A percentile compares a stretch with the other conserved stretches of the same genome.
These are phyloP conservation scores for Golubevia sp. DNA, from an alignment of 1,284 basidiomycete genomes.

Conservation along the genomic window DNA sequence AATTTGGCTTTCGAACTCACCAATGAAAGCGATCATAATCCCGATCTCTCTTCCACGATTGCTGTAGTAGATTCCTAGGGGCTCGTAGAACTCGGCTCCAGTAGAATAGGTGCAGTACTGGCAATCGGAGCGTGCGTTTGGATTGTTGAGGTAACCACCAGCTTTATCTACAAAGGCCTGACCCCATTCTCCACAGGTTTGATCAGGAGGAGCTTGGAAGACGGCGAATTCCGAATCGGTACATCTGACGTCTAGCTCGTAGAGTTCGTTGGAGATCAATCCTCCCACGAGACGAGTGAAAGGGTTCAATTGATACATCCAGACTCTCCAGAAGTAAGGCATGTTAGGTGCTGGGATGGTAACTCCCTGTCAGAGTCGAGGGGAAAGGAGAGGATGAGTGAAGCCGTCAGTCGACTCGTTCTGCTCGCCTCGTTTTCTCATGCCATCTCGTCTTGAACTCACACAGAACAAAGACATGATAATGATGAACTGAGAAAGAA, in stretches of 20 bases:
- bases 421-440: too few relatives aligned
- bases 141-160: constrained; percentile 42
- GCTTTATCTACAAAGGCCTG: constrained; percentile 10
- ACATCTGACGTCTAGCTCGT: constrained; percentile 30
- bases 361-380: too few relatives aligned
- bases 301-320: constrained; percentile 8
- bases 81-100: constrained; percentile 31
- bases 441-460: too few relatives aligned
- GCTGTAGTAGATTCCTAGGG: constrained; percentile 29
- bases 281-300: constrained; percentile 4
- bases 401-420: too few relatives aligned
- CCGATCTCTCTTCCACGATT: constrained; percentile 37
- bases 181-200: constrained; percentile 33
- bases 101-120: constrained; percentile 25
- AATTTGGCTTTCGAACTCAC: too few relatives aligned
- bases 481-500: neutral
- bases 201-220: constrained; percentile 26
- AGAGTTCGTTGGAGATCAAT: constrained; percentile 39
- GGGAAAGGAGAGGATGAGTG: too few relatives aligned
- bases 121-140: constrained; percentile 22
- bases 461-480: constrained; percentile 1
- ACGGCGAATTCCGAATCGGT: constrained; percentile 20
- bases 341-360: neutral
- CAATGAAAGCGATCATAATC: constrained; percentile 37
- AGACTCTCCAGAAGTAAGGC: neutral